These are phyloP conservation scores for Suhomyces sp. DNA, from an alignment of 805 yeast genomes.

Conservation along the genomic window DNA sequence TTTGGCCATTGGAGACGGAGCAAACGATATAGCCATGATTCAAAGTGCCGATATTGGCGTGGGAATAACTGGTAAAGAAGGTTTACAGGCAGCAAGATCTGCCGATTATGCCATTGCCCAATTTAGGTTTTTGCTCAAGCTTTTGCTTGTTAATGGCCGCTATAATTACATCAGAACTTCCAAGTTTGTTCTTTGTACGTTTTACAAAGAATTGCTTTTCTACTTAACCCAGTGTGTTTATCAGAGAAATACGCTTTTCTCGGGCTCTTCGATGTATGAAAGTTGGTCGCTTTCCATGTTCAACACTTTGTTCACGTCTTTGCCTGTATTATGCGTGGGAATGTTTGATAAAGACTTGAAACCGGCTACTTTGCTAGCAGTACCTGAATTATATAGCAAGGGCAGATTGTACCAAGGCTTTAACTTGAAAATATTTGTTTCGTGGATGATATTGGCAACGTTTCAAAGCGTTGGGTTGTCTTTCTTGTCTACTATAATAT, in stretches of 20 bases:
- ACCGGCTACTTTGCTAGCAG: conserved; percentile 84
- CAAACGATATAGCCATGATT: conserved; percentile 98
- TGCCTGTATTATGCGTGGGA: conserved; percentile 91
- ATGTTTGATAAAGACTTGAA: conserved; percentile 88
- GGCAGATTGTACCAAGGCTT: conserved; percentile 78
- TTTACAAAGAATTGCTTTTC: conserved; percentile 89
- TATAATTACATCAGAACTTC: conserved; percentile 91
- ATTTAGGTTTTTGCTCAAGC: conserved; percentile 76
- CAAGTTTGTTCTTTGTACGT: conserved; percentile 88
- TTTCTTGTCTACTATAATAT: conserved; percentile 61
- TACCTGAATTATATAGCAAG: conserved; percentile 81
- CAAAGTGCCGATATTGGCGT: conserved; percentile 97
- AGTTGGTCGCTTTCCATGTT: conserved; percentile 97
- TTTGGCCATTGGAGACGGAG: conserved; percentile 97
- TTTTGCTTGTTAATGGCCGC: conserved; percentile 90
- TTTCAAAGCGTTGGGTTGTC: conserved; percentile 68
- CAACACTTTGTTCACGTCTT: conserved; percentile 90
- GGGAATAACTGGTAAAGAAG: conserved; percentile 97
- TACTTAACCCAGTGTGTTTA: conserved; percentile 84
- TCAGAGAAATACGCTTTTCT: conserved; percentile 81
- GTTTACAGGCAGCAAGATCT: conserved; percentile 92
- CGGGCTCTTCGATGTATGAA: conserved; percentile 92
- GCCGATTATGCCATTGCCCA: conserved; percentile 96
- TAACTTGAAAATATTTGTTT: conserved; percentile 62
- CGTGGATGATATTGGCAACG: conserved; percentile 79